Evolutionary conservation across 164 flowering plant genomes (phyloP).

Genomic region (Taxillus chinensis): DNA sequence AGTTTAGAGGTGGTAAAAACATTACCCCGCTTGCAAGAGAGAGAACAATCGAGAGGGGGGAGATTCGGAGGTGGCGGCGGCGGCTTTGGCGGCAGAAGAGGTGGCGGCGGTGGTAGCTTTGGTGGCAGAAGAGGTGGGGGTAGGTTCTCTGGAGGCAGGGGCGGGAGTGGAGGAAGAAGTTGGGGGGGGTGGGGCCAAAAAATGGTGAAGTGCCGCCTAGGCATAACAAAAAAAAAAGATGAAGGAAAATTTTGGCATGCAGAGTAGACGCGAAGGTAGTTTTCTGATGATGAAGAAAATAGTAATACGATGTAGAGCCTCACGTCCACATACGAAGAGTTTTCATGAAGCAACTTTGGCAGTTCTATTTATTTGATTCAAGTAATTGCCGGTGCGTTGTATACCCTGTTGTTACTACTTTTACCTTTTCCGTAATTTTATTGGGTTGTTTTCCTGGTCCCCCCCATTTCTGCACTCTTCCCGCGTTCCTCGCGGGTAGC

Average conservation of each 20-base stretch:
- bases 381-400: too few relatives aligned
- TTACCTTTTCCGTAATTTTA: too few relatives aligned
- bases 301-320: neutral
- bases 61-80: constrained; percentile 53
- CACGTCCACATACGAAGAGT: neutral
- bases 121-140: constrained; percentile 26
- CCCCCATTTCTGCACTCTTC: too few relatives aligned
- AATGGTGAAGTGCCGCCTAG: too few relatives aligned
- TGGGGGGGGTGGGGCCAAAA: constrained; percentile 14
- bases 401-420: too few relatives aligned
- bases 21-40: constrained; percentile 63
- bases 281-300: neutral
- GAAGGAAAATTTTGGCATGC: too few relatives aligned
- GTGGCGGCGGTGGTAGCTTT: constrained; percentile 15
- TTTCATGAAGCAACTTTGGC: neutral
- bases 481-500: too few relatives aligned
- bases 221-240: too few relatives aligned
- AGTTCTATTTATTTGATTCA: too few relatives aligned
- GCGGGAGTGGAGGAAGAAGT: constrained; percentile 23
- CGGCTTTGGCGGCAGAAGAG: constrained; percentile 15
- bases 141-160: constrained; percentile 18
- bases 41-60: constrained; percentile 35
- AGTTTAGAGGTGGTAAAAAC: constrained; percentile 50
- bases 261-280: too few relatives aligned
- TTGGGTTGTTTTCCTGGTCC: too few relatives aligned